Evolutionary conservation across 495 filamentous ascomycete genomes (phyloP), one percentile per base, ranked within the genome.

Genomic region (Talaromyces trachyspermus): DNA sequence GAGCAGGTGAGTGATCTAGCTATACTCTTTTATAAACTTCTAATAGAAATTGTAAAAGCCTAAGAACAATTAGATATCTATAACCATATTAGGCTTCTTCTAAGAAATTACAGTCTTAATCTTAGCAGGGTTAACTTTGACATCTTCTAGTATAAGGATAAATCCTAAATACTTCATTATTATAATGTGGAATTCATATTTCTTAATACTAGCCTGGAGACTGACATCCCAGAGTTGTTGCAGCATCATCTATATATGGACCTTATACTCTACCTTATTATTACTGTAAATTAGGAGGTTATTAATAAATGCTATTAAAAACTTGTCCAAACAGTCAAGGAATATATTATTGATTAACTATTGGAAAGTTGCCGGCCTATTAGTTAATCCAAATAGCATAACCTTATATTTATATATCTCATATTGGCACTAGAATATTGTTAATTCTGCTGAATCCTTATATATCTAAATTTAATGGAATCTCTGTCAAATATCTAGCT

Each of bases 281-380:
- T 53, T 54, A 32, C 29, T 53, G 50, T 54, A 56, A n/a, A 56
- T 54, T 38, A 56, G 35, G 6, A 56, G 49, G 26, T 56, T 50
- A 25, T 56, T 38, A 20, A 56, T 45, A 38, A 54, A 56, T 4
- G 30, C 27, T 30, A 38, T 50, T 41, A 43, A 56, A 20, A 56
- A 53, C 10, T 41, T 46, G 32, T 56, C 35, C 1, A 54, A 25
- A 35, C 30, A 57, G 11, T 35, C 8, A 6, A 33, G 10, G 25
- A 57, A 46, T 12, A 49, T 49, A 43, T 54, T 51, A 44, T 57
- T 57, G 37, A 54, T 54, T 45, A 46, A 54, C 6, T 51, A 23
- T 48, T 56, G 44, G 30, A 55, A 54, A 9, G 33, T 50, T 4
- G 7, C 14, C 33, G 30, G 33, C 5, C 27, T 27, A 48, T 54